Base-by-base conservation (phyloP, 75 land plant genomes). In the Ceratopteris richardii region DNA sequence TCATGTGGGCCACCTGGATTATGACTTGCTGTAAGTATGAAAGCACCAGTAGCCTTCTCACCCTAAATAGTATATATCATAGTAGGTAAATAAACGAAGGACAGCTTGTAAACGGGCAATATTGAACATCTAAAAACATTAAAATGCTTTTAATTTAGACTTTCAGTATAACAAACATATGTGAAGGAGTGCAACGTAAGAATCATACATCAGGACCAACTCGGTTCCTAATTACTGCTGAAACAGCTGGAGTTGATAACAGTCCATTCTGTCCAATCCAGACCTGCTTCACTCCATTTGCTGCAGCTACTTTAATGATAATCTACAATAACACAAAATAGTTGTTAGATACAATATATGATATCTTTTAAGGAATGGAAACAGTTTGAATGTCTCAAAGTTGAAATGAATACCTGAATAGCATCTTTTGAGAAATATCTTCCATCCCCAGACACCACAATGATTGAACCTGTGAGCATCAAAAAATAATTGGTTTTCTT, bases 391-490 rank as follows among this genome's bases (percentile, higher is more conserved):
- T 28, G 57, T 55, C 33, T 55, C 31, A 1, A 44, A 51, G 18
- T 23, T 29, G 44, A 29, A 33, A 33, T 4, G 37, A n/a, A 21
- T 50, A 94, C 98, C 90, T 94, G 98, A 79, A 94, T 81, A 30
- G 98, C 96, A 46, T 94, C 96, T 61, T 81, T 73, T 33, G 98
- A 94, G 62, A 67, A 94, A 66, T 94, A 94, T 21, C 96, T 82
- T 2, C 91, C 98, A 86, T 95, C 99, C 54, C 97, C 99, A 78
- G 97, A 95, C 37, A 95, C 99, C 66, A 95, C 97, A 63, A 90
- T 73, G 30, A 83, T 90, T 26, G 81, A 75, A 48, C 99, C 99
- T 90, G 43, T 19, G 3, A 33, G 37, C 37, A 33, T 33, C 3
- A 33, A 33, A 9, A 33, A 33, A 3, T 33, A 33, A 4, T 33